A percentile compares a stretch with the other conserved stretches of the same genome.
Evolutionary conservation across 2,329 filamentous ascomycete genomes (phyloP).

Genomic region (Diaporthe sp.): DNA sequence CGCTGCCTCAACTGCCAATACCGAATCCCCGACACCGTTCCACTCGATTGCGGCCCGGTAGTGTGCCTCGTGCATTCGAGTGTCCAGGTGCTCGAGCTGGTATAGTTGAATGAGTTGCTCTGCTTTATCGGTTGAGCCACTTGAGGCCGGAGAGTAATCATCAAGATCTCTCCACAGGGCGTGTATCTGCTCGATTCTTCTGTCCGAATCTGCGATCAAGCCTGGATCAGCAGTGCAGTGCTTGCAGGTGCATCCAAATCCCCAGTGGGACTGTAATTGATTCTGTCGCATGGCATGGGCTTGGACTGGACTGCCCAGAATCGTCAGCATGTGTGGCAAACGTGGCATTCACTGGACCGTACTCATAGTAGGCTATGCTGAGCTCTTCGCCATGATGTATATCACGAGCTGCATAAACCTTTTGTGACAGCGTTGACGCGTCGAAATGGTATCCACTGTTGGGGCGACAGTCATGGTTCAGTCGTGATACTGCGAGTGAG

Average conservation of each 20-base stretch:
- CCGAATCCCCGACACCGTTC: conserved; percentile 1
- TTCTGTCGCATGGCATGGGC: conserved; percentile 12
- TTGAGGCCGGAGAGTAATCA: conserved; percentile 23
- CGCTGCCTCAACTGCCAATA: conserved; percentile 3
- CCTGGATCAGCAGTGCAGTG: conserved; percentile 1
- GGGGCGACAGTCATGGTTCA: conserved; percentile 31
- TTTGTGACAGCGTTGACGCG: conserved; percentile 12
- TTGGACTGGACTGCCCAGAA: conserved; percentile 18
- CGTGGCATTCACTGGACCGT: not conserved
- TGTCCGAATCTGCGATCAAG: not conserved
- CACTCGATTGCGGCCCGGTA: conserved; percentile 32
- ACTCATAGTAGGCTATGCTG: conserved; percentile 29
- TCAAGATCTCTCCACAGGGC: conserved; percentile 29
- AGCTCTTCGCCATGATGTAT: conserved; percentile 17
- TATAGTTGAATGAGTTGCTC: conserved; percentile 27
- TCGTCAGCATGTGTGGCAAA: not conserved
- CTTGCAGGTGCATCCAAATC: conserved; percentile 30
- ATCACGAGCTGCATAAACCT: conserved; percentile 29
- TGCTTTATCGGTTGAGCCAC: not conserved
- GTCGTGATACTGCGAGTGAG: conserved; percentile 14
- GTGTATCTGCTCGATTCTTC: conserved; percentile 26
- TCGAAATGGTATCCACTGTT: conserved; percentile 34
- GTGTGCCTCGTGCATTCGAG: conserved; percentile 33
- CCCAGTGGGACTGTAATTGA: conserved; percentile 20
- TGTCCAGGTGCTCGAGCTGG: conserved; percentile 22